Evolutionary conservation across 768 basidiomycete genomes (phyloP).

Genomic region (Amanita rubescens): DNA sequence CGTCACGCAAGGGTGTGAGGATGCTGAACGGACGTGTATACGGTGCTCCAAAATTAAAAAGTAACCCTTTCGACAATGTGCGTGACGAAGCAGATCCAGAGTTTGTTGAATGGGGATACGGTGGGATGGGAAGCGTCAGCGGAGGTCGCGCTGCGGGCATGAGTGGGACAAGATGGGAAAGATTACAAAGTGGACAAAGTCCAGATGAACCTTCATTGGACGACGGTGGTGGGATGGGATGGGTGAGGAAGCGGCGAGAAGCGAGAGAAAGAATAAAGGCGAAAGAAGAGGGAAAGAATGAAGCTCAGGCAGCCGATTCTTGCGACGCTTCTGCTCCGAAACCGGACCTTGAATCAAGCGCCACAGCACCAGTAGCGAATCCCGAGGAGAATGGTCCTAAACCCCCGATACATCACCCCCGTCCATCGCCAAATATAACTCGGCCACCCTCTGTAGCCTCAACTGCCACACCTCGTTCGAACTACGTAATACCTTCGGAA

Average conservation of each 20-base stretch:
- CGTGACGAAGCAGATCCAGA: constrained; percentile 61
- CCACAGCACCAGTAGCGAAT: background rate
- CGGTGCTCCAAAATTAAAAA: constrained; percentile 36
- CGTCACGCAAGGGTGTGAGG: constrained; percentile 36
- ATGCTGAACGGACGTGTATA: constrained; percentile 89
- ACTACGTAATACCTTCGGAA: constrained; percentile 3
- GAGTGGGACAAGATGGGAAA: constrained; percentile 25
- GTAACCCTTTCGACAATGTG: constrained; percentile 57
- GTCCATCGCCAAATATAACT: constrained; percentile 4
- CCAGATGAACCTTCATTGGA: constrained; percentile 25
- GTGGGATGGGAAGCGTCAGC: constrained; percentile 67
- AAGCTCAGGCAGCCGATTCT: background rate
- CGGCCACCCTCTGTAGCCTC: background rate
- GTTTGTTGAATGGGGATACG: constrained; percentile 92
- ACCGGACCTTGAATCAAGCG: background rate
- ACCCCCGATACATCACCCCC: background rate
- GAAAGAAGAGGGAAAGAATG: constrained; percentile 16
- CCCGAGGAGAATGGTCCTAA: background rate
- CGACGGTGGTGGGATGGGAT: constrained; percentile 83
- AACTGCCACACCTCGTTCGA: background rate
- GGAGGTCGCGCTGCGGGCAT: constrained; percentile 30
- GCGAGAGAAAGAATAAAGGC: constrained; percentile 41
- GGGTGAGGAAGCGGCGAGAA: constrained; percentile 63
- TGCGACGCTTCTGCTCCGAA: background rate
- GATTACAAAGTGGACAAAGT: constrained; percentile 24